Conservation (phyloP, 805 yeast species). For the Yarrowia divulgata region DNA sequence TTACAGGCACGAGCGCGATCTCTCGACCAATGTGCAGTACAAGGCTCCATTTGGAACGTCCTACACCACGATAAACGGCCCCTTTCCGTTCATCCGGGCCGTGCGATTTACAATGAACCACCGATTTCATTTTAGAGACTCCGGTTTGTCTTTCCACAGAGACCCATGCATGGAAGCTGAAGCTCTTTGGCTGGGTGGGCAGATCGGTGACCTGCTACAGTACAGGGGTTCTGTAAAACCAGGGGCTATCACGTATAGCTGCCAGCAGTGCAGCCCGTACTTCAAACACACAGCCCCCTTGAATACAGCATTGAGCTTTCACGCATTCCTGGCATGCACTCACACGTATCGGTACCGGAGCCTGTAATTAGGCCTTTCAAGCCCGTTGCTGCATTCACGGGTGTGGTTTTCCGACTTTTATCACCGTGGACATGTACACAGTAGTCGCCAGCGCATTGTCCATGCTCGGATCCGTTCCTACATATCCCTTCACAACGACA, state of each 20-base stretch:
- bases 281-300: not conserved
- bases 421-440: conserved; percentile 6
- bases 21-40: not conserved
- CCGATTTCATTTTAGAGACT: not conserved
- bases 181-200: conserved; percentile 2
- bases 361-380: not conserved
- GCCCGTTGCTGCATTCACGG: not conserved
- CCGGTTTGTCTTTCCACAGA: not conserved
- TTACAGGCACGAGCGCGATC: not conserved
- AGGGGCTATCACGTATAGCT: not conserved
- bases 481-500: not conserved
- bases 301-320: not conserved
- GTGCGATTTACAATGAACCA: not conserved
- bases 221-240: not conserved
- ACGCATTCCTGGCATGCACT: no score
- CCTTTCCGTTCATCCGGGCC: not conserved
- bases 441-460: not conserved
- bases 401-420: not conserved
- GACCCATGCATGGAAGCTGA: conserved; percentile 17
- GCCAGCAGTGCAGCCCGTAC: not conserved
- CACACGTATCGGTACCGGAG: not conserved
- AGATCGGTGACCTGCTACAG: not conserved
- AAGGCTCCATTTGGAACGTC: not conserved
- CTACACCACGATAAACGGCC: not conserved
- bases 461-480: not conserved